Evolutionary conservation across 179 eudicot species (phyloP).

Genomic region (Pouteria campechiana): DNA sequence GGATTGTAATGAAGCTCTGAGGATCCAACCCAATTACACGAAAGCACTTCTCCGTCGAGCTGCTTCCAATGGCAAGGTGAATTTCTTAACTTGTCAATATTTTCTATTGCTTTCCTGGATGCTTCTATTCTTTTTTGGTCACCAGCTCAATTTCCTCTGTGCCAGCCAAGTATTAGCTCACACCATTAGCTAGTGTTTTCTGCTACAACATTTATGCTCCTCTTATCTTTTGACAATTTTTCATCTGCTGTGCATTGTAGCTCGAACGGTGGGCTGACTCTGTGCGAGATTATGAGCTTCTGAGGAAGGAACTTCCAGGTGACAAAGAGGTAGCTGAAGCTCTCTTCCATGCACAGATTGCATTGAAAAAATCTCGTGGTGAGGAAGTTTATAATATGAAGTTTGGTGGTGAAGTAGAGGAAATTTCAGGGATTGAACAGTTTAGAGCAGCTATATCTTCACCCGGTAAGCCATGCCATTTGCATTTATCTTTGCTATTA

Average conservation of each 20-base stretch:
- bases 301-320: conserved; percentile 55
- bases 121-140: no score
- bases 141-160: no score
- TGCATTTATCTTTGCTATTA: not conserved
- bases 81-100: not conserved
- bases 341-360: conserved; percentile 76
- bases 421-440: conserved; percentile 47
- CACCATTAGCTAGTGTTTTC: no score
- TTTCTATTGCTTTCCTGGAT: no score
- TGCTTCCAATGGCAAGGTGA: conserved; percentile 71
- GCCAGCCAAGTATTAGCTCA: no score
- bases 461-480: conserved; percentile 31
- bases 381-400: conserved; percentile 77
- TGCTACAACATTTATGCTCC: not conserved
- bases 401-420: conserved; percentile 71
- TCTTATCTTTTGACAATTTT: not conserved
- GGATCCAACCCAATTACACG: conserved; percentile 59
- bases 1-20: conserved; percentile 77
- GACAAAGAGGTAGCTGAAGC: conserved; percentile 77
- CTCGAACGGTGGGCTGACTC: conserved; percentile 84
- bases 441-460: conserved; percentile 62
- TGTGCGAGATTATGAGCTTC: conserved; percentile 63
- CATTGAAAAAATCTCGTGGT: conserved; percentile 70
- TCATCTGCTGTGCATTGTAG: conserved; percentile 22
- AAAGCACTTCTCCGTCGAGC: conserved; percentile 91